phyloP scores from a whole-genome alignment of 345 rosid genomes.

The Lepidium didymum region DNA sequence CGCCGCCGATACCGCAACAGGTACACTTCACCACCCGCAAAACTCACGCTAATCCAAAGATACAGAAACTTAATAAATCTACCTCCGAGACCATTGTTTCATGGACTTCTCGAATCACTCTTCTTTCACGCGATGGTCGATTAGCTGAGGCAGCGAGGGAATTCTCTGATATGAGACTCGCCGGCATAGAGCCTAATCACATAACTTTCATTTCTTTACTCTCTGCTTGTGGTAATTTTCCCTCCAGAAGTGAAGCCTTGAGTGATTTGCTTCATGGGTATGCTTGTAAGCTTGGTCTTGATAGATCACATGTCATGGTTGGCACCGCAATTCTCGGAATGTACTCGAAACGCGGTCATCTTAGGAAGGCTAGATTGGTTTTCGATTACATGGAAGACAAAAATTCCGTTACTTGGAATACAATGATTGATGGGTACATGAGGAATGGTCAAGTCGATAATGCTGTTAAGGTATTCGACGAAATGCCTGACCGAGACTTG shows the following conservation, averaged over 20 bases:
- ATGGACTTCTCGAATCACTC: constrained; percentile 73
- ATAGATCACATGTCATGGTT: constrained; percentile 44
- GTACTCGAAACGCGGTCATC: constrained; percentile 44
- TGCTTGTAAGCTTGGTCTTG: constrained; percentile 53
- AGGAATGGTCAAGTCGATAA: constrained; percentile 31
- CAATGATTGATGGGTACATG: constrained; percentile 66
- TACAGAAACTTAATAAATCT: constrained; percentile 3
- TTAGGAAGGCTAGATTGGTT: constrained; percentile 43
- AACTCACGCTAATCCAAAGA: constrained; percentile 1
- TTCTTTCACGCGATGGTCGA: constrained; percentile 51
- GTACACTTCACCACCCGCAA: constrained; percentile 14
- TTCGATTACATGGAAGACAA: constrained; percentile 47
- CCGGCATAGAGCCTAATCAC: constrained; percentile 58
- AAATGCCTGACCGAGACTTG: constrained; percentile 49
- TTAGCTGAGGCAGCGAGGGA: constrained; percentile 41
- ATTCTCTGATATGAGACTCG: constrained; percentile 51
- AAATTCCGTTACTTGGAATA: constrained; percentile 62
- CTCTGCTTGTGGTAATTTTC: constrained; percentile 46
- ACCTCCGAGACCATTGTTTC: constrained; percentile 32
- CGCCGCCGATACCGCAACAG: constrained; percentile 7
- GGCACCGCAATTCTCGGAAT: constrained; percentile 62
- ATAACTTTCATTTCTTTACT: constrained; percentile 48
- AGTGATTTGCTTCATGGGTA: constrained; percentile 54
- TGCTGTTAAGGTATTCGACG: constrained; percentile 49
- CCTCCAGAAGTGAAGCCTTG: constrained; percentile 26